These are phyloP conservation scores for Saccharomycopsis fibuligera DNA, from an alignment of 805 yeast species.

Conservation along the genomic window DNA sequence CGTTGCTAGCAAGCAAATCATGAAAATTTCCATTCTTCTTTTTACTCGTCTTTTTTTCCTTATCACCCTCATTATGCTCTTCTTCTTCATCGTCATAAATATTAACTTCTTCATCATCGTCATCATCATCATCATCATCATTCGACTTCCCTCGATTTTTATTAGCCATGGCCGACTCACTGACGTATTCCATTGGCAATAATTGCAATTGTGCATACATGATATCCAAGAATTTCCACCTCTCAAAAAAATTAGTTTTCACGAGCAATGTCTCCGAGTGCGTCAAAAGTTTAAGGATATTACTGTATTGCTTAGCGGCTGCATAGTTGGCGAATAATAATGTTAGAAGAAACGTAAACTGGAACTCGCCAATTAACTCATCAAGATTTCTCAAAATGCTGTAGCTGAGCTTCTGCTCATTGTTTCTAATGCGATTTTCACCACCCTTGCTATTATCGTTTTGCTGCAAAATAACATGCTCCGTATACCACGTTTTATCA, in stretches of 20 bases:
- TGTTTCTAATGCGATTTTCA: too few relatives aligned
- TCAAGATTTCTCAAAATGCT: slow-evolving; percentile 8
- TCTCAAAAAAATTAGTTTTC: background rate
- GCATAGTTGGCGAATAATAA: slow-evolving; percentile 56
- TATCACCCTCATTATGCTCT: too few relatives aligned
- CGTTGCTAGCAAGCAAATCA: too few relatives aligned
- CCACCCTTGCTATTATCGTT: too few relatives aligned
- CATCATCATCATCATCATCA: background rate
- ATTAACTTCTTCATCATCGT: background rate
- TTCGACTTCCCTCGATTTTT: background rate
- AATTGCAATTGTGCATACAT: too few relatives aligned
- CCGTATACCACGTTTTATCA: slow-evolving; percentile 59
- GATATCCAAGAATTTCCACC: too few relatives aligned
- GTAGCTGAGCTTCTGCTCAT: too few relatives aligned
- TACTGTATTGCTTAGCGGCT: slow-evolving; percentile 45
- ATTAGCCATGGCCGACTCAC: too few relatives aligned
- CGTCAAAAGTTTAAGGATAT: slow-evolving; percentile 1
- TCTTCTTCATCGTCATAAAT: background rate
- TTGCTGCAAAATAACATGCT: slow-evolving; percentile 27
- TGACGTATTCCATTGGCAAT: too few relatives aligned
- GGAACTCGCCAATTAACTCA: slow-evolving; percentile 45
- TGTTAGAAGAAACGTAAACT: slow-evolving; percentile 43
- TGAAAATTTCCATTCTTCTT: too few relatives aligned
- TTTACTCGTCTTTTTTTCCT: too few relatives aligned
- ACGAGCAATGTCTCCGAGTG: background rate